A percentile compares a stretch with the other conserved stretches of the same genome.
phyloP scores from a whole-genome alignment of 768 basidiomycete genomes.

The Trametes coccinea region DNA sequence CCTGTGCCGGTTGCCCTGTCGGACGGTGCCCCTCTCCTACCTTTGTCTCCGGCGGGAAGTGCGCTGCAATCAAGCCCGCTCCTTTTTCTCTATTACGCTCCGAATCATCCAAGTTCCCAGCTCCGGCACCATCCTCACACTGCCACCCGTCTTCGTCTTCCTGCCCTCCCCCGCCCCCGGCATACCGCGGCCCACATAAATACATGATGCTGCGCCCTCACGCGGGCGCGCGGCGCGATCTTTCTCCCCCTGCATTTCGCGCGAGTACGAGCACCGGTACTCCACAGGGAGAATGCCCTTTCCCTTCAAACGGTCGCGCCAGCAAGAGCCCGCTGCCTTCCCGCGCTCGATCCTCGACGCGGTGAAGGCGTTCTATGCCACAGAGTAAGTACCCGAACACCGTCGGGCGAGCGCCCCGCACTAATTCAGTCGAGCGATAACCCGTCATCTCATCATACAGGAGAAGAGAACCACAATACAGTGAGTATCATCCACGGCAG shows the following conservation, averaged over 20 bases:
- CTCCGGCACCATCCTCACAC: conserved; percentile 16
- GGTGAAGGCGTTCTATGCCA: conserved; percentile 25
- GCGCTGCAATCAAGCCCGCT: conserved; percentile 15
- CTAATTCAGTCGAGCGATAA: conserved; percentile 9
- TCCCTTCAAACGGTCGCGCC: conserved; percentile 47
- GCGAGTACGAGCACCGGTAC: not conserved
- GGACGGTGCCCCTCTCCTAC: conserved; percentile 2
- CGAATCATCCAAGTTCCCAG: conserved; percentile 11
- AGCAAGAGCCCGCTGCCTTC: conserved; percentile 46
- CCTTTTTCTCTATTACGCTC: conserved; percentile 20
- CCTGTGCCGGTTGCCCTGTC: conserved; percentile 21
- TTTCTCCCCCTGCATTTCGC: conserved; percentile 13
- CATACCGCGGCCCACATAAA: conserved; percentile 17
- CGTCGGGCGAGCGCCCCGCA: not conserved
- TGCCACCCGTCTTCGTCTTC: conserved; percentile 22
- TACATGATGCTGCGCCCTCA: conserved; percentile 20
- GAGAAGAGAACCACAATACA: conserved; percentile 24
- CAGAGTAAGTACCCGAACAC: conserved; percentile 18
- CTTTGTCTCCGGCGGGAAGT: conserved; percentile 25
- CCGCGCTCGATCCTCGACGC: conserved; percentile 50
- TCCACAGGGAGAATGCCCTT: conserved; percentile 36
- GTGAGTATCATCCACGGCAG: conserved; percentile 3
- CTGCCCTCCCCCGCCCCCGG: conserved; percentile 18
- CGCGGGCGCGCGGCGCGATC: conserved; percentile 19
- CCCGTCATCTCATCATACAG: conserved; percentile 7